These are phyloP conservation scores for Nothophytophthora sp. DNA, from an alignment of 352 stramenopile species.

Conservation along the genomic window DNA sequence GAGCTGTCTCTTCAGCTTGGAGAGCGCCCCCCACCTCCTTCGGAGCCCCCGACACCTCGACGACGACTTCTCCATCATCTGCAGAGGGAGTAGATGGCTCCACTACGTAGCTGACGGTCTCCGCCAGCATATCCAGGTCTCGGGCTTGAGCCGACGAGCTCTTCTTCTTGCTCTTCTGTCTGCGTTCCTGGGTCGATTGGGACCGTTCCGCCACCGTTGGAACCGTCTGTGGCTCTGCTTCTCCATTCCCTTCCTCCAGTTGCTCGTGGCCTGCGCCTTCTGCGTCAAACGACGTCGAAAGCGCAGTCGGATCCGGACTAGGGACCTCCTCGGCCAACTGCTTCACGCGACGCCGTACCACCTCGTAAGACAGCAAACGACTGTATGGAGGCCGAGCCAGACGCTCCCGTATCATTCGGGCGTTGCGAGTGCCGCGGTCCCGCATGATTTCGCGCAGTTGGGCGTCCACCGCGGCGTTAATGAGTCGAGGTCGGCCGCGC, in stretches of 20 bases:
- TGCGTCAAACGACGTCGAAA: too few relatives aligned
- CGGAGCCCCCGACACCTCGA: too few relatives aligned
- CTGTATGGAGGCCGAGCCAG: slow-evolving; percentile 15
- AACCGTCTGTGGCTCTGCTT: too few relatives aligned
- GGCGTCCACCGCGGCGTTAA: slow-evolving; percentile 9
- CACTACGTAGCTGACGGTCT: slow-evolving; percentile 45
- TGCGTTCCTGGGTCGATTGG: neutral
- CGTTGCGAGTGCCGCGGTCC: slow-evolving; percentile 15
- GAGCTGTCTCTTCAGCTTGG: too few relatives aligned
- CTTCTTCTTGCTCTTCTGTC: neutral
- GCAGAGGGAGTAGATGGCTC: slow-evolving; percentile 2
- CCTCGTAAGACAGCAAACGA: slow-evolving; percentile 27
- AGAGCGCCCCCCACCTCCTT: too few relatives aligned
- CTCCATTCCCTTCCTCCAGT: too few relatives aligned
- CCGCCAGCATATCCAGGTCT: slow-evolving; percentile 60
- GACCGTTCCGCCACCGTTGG: neutral
- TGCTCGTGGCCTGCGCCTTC: too few relatives aligned
- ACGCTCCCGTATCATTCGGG: slow-evolving; percentile 24
- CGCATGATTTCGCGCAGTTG: slow-evolving; percentile 17
- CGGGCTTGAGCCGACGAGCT: slow-evolving; percentile 24
- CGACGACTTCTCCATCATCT: neutral
- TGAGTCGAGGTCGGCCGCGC: too few relatives aligned
- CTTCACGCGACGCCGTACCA: slow-evolving; percentile 22
- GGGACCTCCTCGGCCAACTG: slow-evolving; percentile 5
- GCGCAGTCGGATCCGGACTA: too few relatives aligned